These are phyloP conservation scores for Ormosia emarginata DNA, from an alignment of 306 rosid species.

Conservation along the genomic window DNA sequence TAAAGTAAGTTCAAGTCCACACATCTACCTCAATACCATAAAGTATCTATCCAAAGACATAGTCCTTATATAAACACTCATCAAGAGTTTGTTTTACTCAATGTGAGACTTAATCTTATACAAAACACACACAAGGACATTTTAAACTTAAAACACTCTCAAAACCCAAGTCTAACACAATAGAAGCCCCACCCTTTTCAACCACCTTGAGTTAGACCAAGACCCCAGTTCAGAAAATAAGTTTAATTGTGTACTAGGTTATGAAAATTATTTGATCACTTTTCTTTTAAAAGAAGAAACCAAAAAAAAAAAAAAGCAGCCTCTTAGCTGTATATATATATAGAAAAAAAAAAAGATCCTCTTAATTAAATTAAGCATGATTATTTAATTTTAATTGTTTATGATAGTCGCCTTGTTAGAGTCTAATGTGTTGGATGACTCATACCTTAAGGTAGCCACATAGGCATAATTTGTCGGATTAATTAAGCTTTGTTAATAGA, in stretches of 20 bases:
- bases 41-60: too few species aligned
- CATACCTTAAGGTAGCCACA: background rate
- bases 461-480: slow-evolving; percentile 22
- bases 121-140: too few species aligned
- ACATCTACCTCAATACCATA: too few species aligned
- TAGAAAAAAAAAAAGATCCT: background rate
- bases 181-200: too few species aligned
- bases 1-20: too few species aligned
- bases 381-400: background rate
- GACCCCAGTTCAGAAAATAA: too few species aligned
- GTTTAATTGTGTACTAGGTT: background rate
- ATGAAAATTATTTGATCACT: background rate
- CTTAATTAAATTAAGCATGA: background rate
- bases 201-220: too few species aligned
- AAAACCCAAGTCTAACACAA: too few species aligned
- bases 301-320: background rate
- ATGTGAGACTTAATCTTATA: too few species aligned
- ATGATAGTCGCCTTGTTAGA: background rate
- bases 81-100: too few species aligned
- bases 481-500: background rate
- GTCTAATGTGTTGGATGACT: background rate
- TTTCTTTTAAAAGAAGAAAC: background rate
- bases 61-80: too few species aligned
- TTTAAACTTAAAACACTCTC: too few species aligned
- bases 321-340: background rate